Evolutionary conservation across 2,329 filamentous ascomycete species (phyloP).

Genomic region (Aspergillus japonicus): DNA sequence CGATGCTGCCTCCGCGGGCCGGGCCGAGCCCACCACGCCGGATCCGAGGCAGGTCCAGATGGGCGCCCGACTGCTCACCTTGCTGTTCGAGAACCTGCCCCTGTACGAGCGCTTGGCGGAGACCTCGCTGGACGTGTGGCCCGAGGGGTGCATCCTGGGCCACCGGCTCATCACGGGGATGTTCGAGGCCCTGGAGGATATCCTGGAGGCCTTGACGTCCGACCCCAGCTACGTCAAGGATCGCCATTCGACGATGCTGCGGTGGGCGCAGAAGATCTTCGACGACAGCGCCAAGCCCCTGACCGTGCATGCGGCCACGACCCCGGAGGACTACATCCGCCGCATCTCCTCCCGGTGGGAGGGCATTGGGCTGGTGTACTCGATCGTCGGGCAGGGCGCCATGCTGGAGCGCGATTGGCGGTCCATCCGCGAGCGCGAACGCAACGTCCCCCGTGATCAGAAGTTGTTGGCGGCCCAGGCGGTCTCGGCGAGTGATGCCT

Average conservation of each 20-base stretch:
- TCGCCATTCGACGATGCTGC: slow-evolving; percentile 9
- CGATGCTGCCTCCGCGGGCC: background rate
- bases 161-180: slow-evolving; percentile 19
- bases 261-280: slow-evolving; percentile 20
- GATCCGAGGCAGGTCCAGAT: slow-evolving; percentile 19
- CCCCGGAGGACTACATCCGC: slow-evolving; percentile 21
- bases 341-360: slow-evolving; percentile 23
- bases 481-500: slow-evolving; percentile 29
- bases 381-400: slow-evolving; percentile 17
- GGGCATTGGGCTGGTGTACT: slow-evolving; percentile 23
- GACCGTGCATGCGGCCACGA: slow-evolving; percentile 17
- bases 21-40: background rate
- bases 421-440: slow-evolving; percentile 3
- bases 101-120: slow-evolving; percentile 19
- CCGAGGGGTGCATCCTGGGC: slow-evolving; percentile 23
- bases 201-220: slow-evolving; percentile 11
- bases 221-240: slow-evolving; percentile 13
- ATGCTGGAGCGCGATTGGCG: slow-evolving; percentile 12
- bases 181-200: slow-evolving; percentile 19
- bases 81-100: slow-evolving; percentile 21
- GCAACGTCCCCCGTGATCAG: slow-evolving; percentile 11
- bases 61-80: slow-evolving; percentile 22
- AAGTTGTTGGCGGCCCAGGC: slow-evolving; percentile 11
- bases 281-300: slow-evolving; percentile 18
- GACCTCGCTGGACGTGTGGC: slow-evolving; percentile 17